Conservation (phyloP, 768 basidiomycete species). For the Sarcodon aspratus region DNA sequence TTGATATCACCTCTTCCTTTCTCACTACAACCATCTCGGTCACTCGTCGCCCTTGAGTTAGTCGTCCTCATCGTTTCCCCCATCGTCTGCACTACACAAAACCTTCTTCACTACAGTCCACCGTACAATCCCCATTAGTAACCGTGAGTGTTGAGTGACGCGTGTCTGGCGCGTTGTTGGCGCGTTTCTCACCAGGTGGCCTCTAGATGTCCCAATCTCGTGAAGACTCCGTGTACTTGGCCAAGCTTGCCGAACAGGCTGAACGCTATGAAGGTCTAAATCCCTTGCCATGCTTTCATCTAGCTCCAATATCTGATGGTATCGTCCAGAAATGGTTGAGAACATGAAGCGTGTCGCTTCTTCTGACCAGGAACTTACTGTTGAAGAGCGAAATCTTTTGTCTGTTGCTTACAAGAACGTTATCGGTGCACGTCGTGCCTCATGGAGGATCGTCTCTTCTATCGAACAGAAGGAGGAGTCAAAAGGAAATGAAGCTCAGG, state of each 20-base stretch:
- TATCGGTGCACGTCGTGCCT: conserved; percentile 94
- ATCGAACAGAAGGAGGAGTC: conserved; percentile 99
- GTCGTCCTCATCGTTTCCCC: conserved; percentile 23
- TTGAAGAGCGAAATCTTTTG: conserved; percentile 96
- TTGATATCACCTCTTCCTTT: conserved; percentile 28
- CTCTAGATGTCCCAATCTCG: conserved; percentile 67
- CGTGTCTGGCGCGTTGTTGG: conserved; percentile 26
- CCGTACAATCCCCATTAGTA: conserved; percentile 8
- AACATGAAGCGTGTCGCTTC: conserved; percentile 99
- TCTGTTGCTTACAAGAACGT: conserved; percentile 99
- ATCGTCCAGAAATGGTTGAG: conserved; percentile 80
- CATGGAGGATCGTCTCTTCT: conserved; percentile 96
- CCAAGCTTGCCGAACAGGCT: conserved; percentile 99
- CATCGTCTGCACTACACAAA: conserved; percentile 19
- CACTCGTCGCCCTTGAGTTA: conserved; percentile 27
- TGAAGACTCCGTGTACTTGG: conserved; percentile 98
- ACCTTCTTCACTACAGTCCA: conserved; percentile 12
- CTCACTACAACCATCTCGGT: conserved; percentile 37
- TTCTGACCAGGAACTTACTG: conserved; percentile 95
- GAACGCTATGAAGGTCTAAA: conserved; percentile 92
- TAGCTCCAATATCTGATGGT: conserved; percentile 7
- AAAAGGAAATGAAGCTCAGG: conserved; percentile 94
- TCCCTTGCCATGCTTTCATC: conserved; percentile 3
- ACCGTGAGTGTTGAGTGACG: conserved; percentile 30
- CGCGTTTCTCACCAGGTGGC: conserved; percentile 11